Evolutionary conservation across 768 basidiomycete species (phyloP).

Genomic region (Tricholomella constricta): DNA sequence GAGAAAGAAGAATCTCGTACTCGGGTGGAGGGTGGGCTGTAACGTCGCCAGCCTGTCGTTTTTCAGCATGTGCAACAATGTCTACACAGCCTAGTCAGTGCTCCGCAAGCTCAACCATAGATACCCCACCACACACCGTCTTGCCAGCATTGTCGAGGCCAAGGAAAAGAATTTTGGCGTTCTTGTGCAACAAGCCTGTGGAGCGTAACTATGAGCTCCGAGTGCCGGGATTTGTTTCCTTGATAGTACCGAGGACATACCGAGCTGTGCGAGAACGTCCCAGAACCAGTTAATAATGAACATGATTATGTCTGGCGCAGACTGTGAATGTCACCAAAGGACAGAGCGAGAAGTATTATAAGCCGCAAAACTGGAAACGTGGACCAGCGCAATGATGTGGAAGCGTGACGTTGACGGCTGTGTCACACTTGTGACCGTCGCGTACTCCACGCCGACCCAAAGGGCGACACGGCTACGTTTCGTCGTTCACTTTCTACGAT

Average conservation of each 20-base stretch:
- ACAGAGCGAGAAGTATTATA: slow-evolving; percentile 7
- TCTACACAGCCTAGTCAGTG: slow-evolving; percentile 48
- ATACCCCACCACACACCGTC: slow-evolving; percentile 63
- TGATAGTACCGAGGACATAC: slow-evolving; percentile 46
- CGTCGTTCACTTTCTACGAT: no score
- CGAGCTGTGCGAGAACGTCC: slow-evolving; percentile 92
- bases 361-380: slow-evolving; percentile 10
- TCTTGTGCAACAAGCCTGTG: slow-evolving; percentile 90
- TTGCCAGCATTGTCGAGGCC: slow-evolving; percentile 99
- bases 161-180: slow-evolving; percentile 99
- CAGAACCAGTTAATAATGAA: slow-evolving; percentile 95
- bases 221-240: not conserved
- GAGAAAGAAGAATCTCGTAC: slow-evolving; percentile 46
- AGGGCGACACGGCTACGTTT: no score
- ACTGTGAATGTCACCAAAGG: slow-evolving; percentile 16
- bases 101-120: not conserved
- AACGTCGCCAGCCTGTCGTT: slow-evolving; percentile 97
- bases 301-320: slow-evolving; percentile 44
- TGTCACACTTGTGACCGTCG: slow-evolving; percentile 9
- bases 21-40: slow-evolving; percentile 98
- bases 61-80: slow-evolving; percentile 98
- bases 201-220: not conserved
- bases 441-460: not conserved
- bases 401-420: slow-evolving; percentile 11
- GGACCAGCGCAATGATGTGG: slow-evolving; percentile 12